Evolutionary conservation across 2,329 filamentous ascomycete species (phyloP).

Genomic region (Fusarium hostae): DNA sequence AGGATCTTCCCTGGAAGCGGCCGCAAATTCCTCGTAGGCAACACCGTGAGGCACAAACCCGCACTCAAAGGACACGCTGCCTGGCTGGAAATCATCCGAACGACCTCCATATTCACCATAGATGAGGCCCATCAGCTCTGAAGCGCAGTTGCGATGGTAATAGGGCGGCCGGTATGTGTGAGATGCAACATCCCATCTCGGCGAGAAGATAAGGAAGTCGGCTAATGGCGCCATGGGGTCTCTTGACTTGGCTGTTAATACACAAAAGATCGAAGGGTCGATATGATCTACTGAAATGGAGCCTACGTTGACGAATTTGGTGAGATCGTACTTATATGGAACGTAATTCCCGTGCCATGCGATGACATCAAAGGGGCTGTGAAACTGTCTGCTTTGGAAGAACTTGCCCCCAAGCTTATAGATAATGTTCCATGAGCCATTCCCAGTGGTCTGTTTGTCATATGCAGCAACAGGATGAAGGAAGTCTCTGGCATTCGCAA

Average conservation of each 20-base stretch:
- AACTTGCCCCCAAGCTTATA: conserved; percentile 71
- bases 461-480: conserved; percentile 69
- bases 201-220: conserved; percentile 75
- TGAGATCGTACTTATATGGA: conserved; percentile 66
- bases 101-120: conserved; percentile 48
- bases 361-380: conserved; percentile 76
- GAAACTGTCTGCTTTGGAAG: conserved; percentile 68
- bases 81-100: conserved; percentile 28
- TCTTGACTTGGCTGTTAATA: conserved; percentile 68
- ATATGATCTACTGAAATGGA: conserved; percentile 63
- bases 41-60: conserved; percentile 33
- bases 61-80: conserved; percentile 29
- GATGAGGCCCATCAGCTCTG: conserved; percentile 66
- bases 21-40: conserved; percentile 24
- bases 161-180: conserved; percentile 73
- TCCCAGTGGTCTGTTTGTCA: conserved; percentile 59
- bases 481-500: conserved; percentile 74
- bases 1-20: conserved; percentile 11
- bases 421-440: conserved; percentile 65
- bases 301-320: conserved; percentile 67
- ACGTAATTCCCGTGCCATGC: conserved; percentile 77
- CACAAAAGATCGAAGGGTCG: conserved; percentile 73
- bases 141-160: conserved; percentile 70
- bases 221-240: conserved; percentile 65
- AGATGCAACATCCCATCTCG: conserved; percentile 70